A percentile compares a stretch with the other conserved stretches of the same genome.
phyloP scores from a whole-genome alignment of 495 filamentous ascomycete genomes.

The Penicillium goetzii region DNA sequence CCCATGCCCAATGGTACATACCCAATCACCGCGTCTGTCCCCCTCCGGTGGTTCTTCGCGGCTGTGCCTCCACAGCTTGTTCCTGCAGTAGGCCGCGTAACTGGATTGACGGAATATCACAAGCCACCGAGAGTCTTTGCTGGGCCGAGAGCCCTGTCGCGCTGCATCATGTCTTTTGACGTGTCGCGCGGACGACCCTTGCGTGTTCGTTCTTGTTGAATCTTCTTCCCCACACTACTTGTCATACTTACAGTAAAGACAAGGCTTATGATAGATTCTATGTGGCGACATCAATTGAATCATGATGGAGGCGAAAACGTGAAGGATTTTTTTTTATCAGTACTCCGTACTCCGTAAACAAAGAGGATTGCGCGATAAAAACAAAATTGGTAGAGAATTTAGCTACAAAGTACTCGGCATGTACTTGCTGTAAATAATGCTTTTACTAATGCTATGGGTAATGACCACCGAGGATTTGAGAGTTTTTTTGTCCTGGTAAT shows the following conservation, averaged over 20 bases:
- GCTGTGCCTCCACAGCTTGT: constrained; percentile 39
- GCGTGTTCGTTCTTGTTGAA: neutral
- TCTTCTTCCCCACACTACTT: neutral
- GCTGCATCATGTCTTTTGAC: constrained; percentile 11
- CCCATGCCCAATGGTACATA: constrained; percentile 4
- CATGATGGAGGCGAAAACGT: neutral
- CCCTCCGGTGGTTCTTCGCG: constrained; percentile 19
- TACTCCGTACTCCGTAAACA: neutral
- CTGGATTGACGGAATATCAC: constrained; percentile 20
- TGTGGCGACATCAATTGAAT: constrained; percentile 4
- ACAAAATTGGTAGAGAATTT: neutral
- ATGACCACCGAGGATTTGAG: constrained; percentile 10
- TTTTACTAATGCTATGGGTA: neutral
- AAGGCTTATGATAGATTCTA: neutral
- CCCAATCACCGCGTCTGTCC: constrained; percentile 20
- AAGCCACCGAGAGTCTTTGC: constrained; percentile 10
- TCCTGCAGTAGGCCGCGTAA: constrained; percentile 51
- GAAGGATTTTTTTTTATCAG: neutral
- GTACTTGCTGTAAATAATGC: constrained; percentile 1
- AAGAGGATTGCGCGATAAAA: neutral
- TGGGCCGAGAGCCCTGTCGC: neutral
- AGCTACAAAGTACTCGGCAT: neutral
- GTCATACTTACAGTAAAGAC: neutral
- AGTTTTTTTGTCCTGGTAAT: neutral
- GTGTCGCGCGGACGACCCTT: constrained; percentile 10